Percentiles rank a stretch among this genome's conserved stretches.
Evolutionary conservation across 495 filamentous ascomycete genomes (phyloP).

Genomic region (Cenococcum geophilum): DNA sequence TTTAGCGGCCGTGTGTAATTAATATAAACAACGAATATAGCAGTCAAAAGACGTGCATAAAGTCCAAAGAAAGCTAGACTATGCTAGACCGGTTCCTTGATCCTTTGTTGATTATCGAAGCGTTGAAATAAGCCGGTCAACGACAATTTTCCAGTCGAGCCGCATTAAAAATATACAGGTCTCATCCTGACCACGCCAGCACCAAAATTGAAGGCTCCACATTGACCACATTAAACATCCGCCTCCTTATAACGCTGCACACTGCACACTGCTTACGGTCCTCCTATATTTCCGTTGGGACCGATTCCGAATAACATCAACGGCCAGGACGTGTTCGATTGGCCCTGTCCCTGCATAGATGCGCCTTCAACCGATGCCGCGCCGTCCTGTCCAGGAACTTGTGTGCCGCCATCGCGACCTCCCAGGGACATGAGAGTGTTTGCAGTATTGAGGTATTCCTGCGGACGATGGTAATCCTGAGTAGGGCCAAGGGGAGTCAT

Average conservation of each 20-base stretch:
- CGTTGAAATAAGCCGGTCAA: not conserved
- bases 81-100: no score
- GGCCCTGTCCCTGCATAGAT: slow-evolving; percentile 9
- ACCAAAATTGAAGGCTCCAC: no score
- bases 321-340: slow-evolving; percentile 15
- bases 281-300: slow-evolving; percentile 17
- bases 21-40: no score
- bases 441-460: slow-evolving; percentile 30
- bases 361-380: slow-evolving; percentile 9
- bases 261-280: not conserved
- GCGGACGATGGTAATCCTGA: slow-evolving; percentile 18
- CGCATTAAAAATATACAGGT: no score
- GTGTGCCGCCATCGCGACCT: slow-evolving; percentile 20
- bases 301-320: slow-evolving; percentile 18
- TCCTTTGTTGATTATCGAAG: no score
- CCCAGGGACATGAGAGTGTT: slow-evolving; percentile 30
- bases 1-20: no score
- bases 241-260: no score
- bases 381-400: slow-evolving; percentile 12
- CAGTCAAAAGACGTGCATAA: no score
- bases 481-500: slow-evolving; percentile 12
- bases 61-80: no score
- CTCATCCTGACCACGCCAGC: no score
- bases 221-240: no score
- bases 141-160: not conserved